phyloP scores from a whole-genome alignment of 495 filamentous ascomycete genomes.

The Entonaema liquescens region DNA sequence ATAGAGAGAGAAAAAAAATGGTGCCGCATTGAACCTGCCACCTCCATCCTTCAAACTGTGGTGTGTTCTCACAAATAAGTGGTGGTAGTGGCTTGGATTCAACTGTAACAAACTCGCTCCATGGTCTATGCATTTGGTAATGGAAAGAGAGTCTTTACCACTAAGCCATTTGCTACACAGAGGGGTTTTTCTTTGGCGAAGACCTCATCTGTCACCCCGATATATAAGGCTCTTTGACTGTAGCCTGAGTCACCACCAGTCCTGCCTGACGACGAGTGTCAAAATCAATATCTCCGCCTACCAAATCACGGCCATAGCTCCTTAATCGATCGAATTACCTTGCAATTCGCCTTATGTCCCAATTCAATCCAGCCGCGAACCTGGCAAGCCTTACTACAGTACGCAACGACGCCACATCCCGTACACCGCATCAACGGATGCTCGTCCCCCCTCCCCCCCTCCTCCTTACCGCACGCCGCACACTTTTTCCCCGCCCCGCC shows the following conservation, averaged over 20 bases:
- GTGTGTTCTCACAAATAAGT: neutral
- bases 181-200: neutral
- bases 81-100: neutral
- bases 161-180: neutral
- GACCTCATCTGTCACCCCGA: neutral
- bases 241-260: neutral
- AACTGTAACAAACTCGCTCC: neutral
- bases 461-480: conserved; percentile 41
- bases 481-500: conserved; percentile 19
- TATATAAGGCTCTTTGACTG: neutral
- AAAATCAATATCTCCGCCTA: neutral
- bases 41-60: neutral
- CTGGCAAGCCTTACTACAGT: conserved; percentile 58
- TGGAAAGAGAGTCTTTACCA: neutral
- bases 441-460: conserved; percentile 9
- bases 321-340: conserved; percentile 49
- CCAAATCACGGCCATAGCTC: conserved; percentile 46
- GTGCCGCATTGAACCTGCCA: neutral
- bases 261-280: neutral
- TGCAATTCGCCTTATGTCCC: conserved; percentile 56
- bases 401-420: conserved; percentile 51
- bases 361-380: conserved; percentile 52
- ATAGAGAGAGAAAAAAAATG: too few species aligned
- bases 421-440: conserved; percentile 49
- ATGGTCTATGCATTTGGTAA: neutral